Conservation (phyloP, 2,329 filamentous ascomycete genomes). For the Alternaria alternata region DNA sequence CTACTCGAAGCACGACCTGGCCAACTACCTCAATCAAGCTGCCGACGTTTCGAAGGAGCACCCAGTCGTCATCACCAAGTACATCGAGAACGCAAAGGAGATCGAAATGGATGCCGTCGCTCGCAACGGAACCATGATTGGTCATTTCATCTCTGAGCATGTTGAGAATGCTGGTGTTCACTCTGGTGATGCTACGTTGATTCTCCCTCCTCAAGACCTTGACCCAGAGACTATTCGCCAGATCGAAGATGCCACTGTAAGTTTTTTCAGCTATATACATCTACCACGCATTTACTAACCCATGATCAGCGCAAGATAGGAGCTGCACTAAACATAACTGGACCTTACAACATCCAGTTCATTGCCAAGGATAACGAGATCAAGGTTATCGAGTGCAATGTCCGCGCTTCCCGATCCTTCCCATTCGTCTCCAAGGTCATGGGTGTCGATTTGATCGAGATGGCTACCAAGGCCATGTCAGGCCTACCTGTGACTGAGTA, state of each 20-base stretch:
- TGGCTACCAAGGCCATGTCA: conserved; percentile 98
- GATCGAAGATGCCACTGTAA: neutral
- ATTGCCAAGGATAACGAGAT: conserved; percentile 99
- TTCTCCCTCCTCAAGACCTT: conserved; percentile 92
- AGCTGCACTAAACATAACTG: conserved; percentile 91
- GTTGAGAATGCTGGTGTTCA: conserved; percentile 99
- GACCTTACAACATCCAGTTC: conserved; percentile 98
- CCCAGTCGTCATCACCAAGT: conserved; percentile 98
- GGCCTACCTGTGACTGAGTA: conserved; percentile 83
- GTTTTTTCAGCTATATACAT: neutral
- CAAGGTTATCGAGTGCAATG: conserved; percentile 99
- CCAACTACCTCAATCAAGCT: conserved; percentile 87
- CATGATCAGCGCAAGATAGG: conserved; percentile 76
- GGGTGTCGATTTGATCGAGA: conserved; percentile 96
- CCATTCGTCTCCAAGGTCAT: conserved; percentile 99
- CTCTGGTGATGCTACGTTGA: conserved; percentile 95
- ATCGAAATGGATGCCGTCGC: conserved; percentile 99
- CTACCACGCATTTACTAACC: neutral
- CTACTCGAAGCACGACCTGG: conserved; percentile 92
- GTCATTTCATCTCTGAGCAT: conserved; percentile 98
- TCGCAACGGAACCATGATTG: conserved; percentile 84
- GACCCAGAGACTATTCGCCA: conserved; percentile 66
- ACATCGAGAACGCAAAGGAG: conserved; percentile 99
- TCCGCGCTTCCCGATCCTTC: conserved; percentile 93
- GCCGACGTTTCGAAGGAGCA: conserved; percentile 93